Evolutionary conservation across 2,329 filamentous ascomycete genomes (phyloP), one percentile per base, ranked within the genome.

Genomic region (Lachnellula cervina): DNA sequence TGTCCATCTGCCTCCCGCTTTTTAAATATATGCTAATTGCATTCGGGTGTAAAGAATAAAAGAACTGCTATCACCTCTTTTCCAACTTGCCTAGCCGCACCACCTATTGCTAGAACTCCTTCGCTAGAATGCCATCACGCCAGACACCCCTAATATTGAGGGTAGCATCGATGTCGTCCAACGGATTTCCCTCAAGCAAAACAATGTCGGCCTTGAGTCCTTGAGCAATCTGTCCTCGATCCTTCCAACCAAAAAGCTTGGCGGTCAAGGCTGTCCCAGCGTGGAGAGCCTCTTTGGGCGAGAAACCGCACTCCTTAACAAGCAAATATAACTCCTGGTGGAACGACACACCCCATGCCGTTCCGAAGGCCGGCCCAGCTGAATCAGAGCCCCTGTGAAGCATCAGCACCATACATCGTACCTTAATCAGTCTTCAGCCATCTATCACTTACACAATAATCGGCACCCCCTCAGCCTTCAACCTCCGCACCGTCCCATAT

Each of bases 171-270:
- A 70, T 69, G 52, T 68, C 62, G 13, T 59, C 46, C n/a, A 67
- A 52, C 2, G 66, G 67, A 47, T 70, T 52, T 7, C 59, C 62
- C n/a, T 67, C 63, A 3, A 69, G 48, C 14, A 70, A 44, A n/a
- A 70, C 48, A 5, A 70, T 21, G 54, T 70, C 68, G 0, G 68
- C 67, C 5, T 63, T 61, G 54, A 63, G 60, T 13, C 68, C 65
- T 6, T 60, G 43, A 8, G 19, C 51, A 28, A 70, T 62, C 9
- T 55, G 48, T 21, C 68, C 66, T n/a, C 68, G 62, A 49, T 70
- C 65, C 8, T 43, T 45, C 23, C 68, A 60, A 45, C 35, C 59
- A 51, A 45, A 66, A 45, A 11, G 42, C 32, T 50, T 55, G 2
- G 63, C 63, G 5, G 62, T 51, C 5, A 54, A 34, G 11, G 52